Evolutionary conservation across 768 basidiomycete genomes (phyloP).

Genomic region (Chalciporus sphaerocephalus): DNA sequence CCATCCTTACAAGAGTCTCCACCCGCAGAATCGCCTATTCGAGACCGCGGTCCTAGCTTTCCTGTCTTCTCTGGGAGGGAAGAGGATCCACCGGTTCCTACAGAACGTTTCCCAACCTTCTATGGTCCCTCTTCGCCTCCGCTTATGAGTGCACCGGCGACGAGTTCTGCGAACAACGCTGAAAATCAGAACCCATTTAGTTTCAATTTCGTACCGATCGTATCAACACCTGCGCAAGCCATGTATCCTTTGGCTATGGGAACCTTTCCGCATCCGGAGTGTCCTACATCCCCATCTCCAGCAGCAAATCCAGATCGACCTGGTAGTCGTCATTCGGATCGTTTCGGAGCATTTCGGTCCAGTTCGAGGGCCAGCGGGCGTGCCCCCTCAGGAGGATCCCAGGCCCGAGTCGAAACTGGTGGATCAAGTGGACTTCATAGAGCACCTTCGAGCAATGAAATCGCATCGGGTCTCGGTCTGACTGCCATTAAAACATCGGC

Average conservation of each 20-base stretch:
- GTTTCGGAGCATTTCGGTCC: slow-evolving; percentile 32
- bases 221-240: slow-evolving; percentile 48
- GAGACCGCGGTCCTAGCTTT: slow-evolving; percentile 39
- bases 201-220: slow-evolving; percentile 48
- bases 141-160: slow-evolving; percentile 31
- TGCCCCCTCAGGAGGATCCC: slow-evolving; percentile 25
- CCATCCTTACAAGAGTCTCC: slow-evolving; percentile 9
- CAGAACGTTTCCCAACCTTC: slow-evolving; percentile 48
- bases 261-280: slow-evolving; percentile 33
- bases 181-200: slow-evolving; percentile 55
- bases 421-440: slow-evolving; percentile 28
- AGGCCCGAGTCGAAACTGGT: slow-evolving; percentile 24
- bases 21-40: slow-evolving; percentile 13
- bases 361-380: slow-evolving; percentile 34
- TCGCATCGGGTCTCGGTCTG: slow-evolving; percentile 43
- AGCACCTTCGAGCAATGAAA: slow-evolving; percentile 41
- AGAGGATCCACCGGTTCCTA: slow-evolving; percentile 48
- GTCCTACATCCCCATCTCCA: slow-evolving; percentile 33
- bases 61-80: slow-evolving; percentile 44
- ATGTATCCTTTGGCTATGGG: slow-evolving; percentile 37
- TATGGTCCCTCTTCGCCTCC: slow-evolving; percentile 44
- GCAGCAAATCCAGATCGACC: slow-evolving; percentile 31
- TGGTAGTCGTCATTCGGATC: slow-evolving; percentile 32
- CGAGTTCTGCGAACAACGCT: slow-evolving; percentile 45
- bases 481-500: slow-evolving; percentile 36